Base-by-base conservation (phyloP, 805 yeast genomes). In the Spathaspora passalidarum region DNA sequence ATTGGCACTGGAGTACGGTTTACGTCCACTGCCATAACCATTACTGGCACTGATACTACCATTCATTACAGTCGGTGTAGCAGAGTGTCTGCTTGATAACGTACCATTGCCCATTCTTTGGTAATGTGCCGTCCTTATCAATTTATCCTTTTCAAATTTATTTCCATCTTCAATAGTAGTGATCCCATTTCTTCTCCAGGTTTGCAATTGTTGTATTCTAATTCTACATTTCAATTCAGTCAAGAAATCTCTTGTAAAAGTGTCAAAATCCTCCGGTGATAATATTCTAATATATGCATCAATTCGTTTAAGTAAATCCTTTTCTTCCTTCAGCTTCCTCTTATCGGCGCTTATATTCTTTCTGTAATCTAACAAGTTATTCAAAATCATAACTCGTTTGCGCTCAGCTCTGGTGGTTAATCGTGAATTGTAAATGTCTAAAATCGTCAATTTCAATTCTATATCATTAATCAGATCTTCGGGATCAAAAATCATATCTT, bases 401-500 rank as follows among this genome's bases (percentile, higher is more conserved):
- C 95, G 79, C 64, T 94, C 99, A 0, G 96, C 96, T 60, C 99
- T 82, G 16, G 92, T 76, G 2, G 97, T 89, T 52, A 94, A 76
- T 52, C 96, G 78, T 26, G 94, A 84, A 59, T 89, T 90, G 65
- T 94, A 94, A 37, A 94, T 91, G 51, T 89, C 96, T 54, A 94
- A 69, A 2, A 91, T 84, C 0, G 96, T 81, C 50, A 94, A 73
- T 64, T 94, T 94, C 60, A 94, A 76, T 59, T 94, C 96, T 39
- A 92, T 86, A 61, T 94, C 99, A 36, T 84, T 82, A 18, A 85
- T 81, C 45, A 83, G 82, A 58, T 94, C 99, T 43, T 92, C 98
- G 0, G 92, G 88, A 56, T 94, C 98, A 59, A 95, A 94, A 1
- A 85, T 79, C 96, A 94, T 88, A 62, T 94, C 99, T 60, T 94